phyloP scores from a whole-genome alignment of 768 basidiomycete species.

The Asterophora lycoperdoides region DNA sequence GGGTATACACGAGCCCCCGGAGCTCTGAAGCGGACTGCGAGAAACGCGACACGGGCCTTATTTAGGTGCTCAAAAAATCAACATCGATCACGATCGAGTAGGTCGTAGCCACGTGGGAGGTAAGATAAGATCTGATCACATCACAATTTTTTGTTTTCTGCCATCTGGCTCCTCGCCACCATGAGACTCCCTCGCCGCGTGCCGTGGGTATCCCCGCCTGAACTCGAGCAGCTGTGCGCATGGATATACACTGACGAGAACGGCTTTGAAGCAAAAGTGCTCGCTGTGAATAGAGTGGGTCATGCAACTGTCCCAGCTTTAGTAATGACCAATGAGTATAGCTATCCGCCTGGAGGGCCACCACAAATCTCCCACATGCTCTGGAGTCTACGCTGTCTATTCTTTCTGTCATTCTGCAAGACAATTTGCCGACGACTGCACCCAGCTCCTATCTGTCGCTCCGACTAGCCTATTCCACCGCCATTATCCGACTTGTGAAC shows the following conservation, averaged over 20 bases:
- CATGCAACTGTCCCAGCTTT: neutral
- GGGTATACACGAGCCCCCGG: constrained; percentile 12
- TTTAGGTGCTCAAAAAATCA: constrained; percentile 12
- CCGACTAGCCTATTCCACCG: constrained; percentile 75
- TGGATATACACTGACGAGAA: constrained; percentile 71
- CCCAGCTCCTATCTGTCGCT: constrained; percentile 42
- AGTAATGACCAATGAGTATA: constrained; percentile 24
- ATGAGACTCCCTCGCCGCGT: constrained; percentile 80
- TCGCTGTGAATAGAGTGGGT: constrained; percentile 64
- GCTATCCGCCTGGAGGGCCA: constrained; percentile 79
- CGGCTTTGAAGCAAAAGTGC: constrained; percentile 48
- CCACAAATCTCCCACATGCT: constrained; percentile 74
- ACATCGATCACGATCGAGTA: constrained; percentile 18
- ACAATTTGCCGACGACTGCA: constrained; percentile 27
- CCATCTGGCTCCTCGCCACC: neutral
- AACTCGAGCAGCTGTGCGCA: constrained; percentile 71
- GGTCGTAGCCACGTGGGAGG: constrained; percentile 5
- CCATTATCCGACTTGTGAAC: constrained; percentile 88
- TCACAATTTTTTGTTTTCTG: constrained; percentile 10
- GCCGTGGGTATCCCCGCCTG: constrained; percentile 66
- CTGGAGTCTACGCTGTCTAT: constrained; percentile 69
- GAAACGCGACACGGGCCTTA: constrained; percentile 14
- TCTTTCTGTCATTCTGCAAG: constrained; percentile 55
- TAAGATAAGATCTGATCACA: constrained; percentile 19
- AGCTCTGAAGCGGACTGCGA: neutral